Base-by-base conservation (phyloP, 129 eudicot genomes). In the Chrysanthemum seticuspe region DNA sequence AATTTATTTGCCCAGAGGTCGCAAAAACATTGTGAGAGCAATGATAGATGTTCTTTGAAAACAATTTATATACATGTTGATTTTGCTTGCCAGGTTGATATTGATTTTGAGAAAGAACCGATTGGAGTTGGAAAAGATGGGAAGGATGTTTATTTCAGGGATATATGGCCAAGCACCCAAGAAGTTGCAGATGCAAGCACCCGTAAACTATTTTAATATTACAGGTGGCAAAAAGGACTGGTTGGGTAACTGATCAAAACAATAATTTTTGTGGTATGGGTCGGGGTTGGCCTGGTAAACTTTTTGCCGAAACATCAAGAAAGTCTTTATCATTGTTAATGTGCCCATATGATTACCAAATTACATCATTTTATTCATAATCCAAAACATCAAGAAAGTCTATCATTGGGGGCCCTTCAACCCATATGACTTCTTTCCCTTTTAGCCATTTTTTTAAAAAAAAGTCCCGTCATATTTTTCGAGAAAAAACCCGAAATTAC, bases 41-140 rank as follows among this genome's bases (percentile, higher is more conserved):
- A 23, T 5, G 58, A 66, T 23, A 27, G 31, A 56, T 10, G 18
- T 18, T 57, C 15, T 31, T 25, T n/a, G 6, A 25, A 56, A 79
- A 13, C 52, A 44, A 10, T 16, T 29, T 10, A 76, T 14, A 47
- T 13, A 74, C 69, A 51, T n/a, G n/a, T n/a, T 50, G 6, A 58
- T 49, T 68, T 50, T 79, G 47, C 58, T 73, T 84, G 62, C 76
- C 76, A 90, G 97, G 97, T 90, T 81, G 92, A 94, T 74, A 94
- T 94, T 45, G 98, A 90, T 80, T 94, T 90, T 72, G 97, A 87
- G 84, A 94, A 90, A 68, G 96, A 94, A 72, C 98, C 98, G 5
- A 86, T 94, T 74, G 98, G 97, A 71, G 88, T 84, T 25, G 96
- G 97, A n/a, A 90, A 90, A 84, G 93, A 94, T 53, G 97, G 98